These are phyloP conservation scores for Bothriochloa decipiens DNA, from an alignment of 176 grass and related monocot species.

Conservation along the genomic window DNA sequence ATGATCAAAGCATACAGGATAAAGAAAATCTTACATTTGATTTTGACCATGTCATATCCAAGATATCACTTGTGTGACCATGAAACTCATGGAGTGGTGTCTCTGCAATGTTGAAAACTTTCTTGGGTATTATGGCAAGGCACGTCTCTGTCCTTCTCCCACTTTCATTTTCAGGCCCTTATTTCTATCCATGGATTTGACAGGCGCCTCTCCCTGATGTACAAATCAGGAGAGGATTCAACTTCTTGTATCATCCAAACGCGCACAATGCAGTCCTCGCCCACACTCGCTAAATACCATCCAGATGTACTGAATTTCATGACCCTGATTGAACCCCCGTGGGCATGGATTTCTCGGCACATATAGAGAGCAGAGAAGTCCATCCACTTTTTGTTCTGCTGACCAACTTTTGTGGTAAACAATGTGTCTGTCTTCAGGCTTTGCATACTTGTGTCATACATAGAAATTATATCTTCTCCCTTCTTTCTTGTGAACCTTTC, in stretches of 20 bases:
- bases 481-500: slow-evolving; percentile 48
- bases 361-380: slow-evolving; percentile 74
- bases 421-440: slow-evolving; percentile 28
- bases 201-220: slow-evolving; percentile 32
- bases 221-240: slow-evolving; percentile 49
- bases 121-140: slow-evolving; percentile 65
- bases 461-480: slow-evolving; percentile 34
- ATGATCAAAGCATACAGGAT: neutral
- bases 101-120: slow-evolving; percentile 64
- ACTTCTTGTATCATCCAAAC: slow-evolving; percentile 72
- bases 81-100: slow-evolving; percentile 64
- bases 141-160: slow-evolving; percentile 21
- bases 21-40: slow-evolving; percentile 62
- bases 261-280: slow-evolving; percentile 62
- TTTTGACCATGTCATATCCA: slow-evolving; percentile 82
- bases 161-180: slow-evolving; percentile 39
- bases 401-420: slow-evolving; percentile 47
- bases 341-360: slow-evolving; percentile 80
- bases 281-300: slow-evolving; percentile 65
- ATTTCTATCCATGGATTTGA: slow-evolving; percentile 34
- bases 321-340: slow-evolving; percentile 62
- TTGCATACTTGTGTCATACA: slow-evolving; percentile 14
- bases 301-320: slow-evolving; percentile 74
- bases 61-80: slow-evolving; percentile 67
- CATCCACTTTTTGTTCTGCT: slow-evolving; percentile 63